Base-by-base conservation (phyloP, 805 yeast species). In the Saccharomyces kudriavzevii region DNA sequence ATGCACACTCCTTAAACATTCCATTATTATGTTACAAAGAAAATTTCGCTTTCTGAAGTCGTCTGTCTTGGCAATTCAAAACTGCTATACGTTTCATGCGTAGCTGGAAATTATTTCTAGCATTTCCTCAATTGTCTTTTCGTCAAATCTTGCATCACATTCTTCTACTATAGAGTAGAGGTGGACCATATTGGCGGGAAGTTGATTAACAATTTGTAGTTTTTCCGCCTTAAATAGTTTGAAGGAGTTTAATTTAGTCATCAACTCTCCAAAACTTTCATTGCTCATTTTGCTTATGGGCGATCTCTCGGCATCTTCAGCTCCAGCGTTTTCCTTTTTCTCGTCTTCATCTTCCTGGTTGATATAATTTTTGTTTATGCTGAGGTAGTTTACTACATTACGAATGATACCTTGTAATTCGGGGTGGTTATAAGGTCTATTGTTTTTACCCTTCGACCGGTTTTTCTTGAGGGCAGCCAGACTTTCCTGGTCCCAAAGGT, bases 161-260 rank as follows among this genome's bases (percentile, higher is more conserved):
- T 94, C 98, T 65, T 92, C 99, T 1, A 92, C 82, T 28, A 92
- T 72, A 0, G 94, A 77, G 66, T 83, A 89, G 50, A 92, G 74
- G 40, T 81, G 84, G 11, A 91, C 97, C 75, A 89, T 72, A 4
- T 89, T 81, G 48, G 84, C 74, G 1, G 99, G 99, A 28, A 89
- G 76, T 6, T 83, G 75, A 67, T 92, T 91, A 53, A 91, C 78
- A 43, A 92, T 80, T 70, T 92, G 97, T 45, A 92, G 73, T 59
- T 84, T 82, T 64, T 92, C 99, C 26, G 87, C 83, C 68, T 89
- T 87, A 71, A 85, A 90, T 52, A 92, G 73, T 28, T 77, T 78
- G 56, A 77, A 83, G 31, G 72, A 54, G 20, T 70, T 62, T 25
- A 73, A 53, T 8, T 57, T 58, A 27, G 52, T 56, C 60, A 73